These are phyloP conservation scores for Hygrocybe coccinea DNA, from an alignment of 768 basidiomycete species.

Conservation along the genomic window DNA sequence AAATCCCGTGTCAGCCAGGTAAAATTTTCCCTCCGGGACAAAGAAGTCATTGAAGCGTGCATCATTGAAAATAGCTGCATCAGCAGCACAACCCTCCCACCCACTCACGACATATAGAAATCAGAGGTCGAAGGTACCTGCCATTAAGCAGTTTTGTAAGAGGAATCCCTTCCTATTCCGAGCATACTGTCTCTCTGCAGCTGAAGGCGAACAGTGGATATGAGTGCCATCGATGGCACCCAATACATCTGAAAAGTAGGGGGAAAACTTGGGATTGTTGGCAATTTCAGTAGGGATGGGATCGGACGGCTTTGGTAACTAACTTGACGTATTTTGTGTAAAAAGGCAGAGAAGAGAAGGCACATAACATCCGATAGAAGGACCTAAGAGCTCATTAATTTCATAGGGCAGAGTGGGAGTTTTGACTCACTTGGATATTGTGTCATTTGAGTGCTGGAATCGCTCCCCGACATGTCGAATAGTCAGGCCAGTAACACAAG, in stretches of 20 bases:
- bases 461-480: conserved; percentile 25
- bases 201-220: conserved; percentile 18
- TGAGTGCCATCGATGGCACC: conserved; percentile 34
- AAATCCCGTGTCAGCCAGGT: conserved; percentile 37
- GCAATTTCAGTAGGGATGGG: conserved; percentile 18
- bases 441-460: conserved; percentile 25
- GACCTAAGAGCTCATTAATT: conserved; percentile 7
- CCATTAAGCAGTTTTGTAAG: conserved; percentile 36
- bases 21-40: conserved; percentile 30
- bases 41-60: conserved; percentile 24
- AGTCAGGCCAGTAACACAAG: conserved; percentile 20
- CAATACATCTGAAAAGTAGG: conserved; percentile 30
- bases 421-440: too few species aligned
- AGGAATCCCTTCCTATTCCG: conserved; percentile 31
- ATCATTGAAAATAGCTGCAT: conserved; percentile 31
- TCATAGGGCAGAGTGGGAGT: neutral
- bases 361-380: conserved; percentile 12
- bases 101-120: conserved; percentile 33
- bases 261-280: conserved; percentile 25
- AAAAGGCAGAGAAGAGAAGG: too few species aligned
- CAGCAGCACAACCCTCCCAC: conserved; percentile 38
- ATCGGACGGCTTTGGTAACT: conserved; percentile 14
- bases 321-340: conserved; percentile 17
- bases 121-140: conserved; percentile 22
- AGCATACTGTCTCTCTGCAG: conserved; percentile 14